Conservation (phyloP, 2,329 filamentous ascomycete genomes). For the Lachnellula subtilissima region DNA sequence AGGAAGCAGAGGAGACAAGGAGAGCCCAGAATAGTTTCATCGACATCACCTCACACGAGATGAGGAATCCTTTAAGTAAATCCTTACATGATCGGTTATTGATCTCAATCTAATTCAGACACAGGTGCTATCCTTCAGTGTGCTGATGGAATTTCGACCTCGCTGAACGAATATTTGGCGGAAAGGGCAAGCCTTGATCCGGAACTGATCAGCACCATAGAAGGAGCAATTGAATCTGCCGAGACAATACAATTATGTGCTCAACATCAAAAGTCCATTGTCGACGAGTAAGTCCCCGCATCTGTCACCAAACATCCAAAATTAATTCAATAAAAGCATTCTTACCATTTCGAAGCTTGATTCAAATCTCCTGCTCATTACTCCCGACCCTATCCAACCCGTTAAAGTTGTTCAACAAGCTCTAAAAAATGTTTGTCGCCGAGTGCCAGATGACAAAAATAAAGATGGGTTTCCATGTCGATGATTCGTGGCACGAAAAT, state of each 20-base stretch:
- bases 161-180: slow-evolving; percentile 30
- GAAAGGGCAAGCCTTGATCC: slow-evolving; percentile 32
- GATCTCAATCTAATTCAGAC: not conserved
- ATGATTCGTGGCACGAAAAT: slow-evolving; percentile 59
- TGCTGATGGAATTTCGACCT: slow-evolving; percentile 62
- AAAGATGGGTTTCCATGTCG: slow-evolving; percentile 60
- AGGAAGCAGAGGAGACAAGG: slow-evolving; percentile 77
- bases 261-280: slow-evolving; percentile 67
- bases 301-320: not conserved
- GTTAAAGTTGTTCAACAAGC: slow-evolving; percentile 61
- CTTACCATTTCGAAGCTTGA: slow-evolving; percentile 67
- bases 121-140: slow-evolving; percentile 64
- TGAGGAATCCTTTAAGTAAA: slow-evolving; percentile 64
- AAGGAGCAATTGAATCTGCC: slow-evolving; percentile 62
- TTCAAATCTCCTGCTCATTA: slow-evolving; percentile 63
- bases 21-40: slow-evolving; percentile 66
- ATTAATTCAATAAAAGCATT: slow-evolving; percentile 32
- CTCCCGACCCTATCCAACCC: slow-evolving; percentile 64
- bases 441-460: slow-evolving; percentile 65
- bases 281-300: slow-evolving; percentile 41
- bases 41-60: slow-evolving; percentile 67
- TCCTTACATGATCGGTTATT: slow-evolving; percentile 51
- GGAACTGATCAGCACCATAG: slow-evolving; percentile 43
- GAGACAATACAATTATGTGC: slow-evolving; percentile 75
- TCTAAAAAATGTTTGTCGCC: slow-evolving; percentile 72